A percentile compares a stretch with the other conserved stretches of the same genome.
Conservation (phyloP, 2,329 filamentous ascomycete genomes). For the Fusarium aywerte region DNA sequence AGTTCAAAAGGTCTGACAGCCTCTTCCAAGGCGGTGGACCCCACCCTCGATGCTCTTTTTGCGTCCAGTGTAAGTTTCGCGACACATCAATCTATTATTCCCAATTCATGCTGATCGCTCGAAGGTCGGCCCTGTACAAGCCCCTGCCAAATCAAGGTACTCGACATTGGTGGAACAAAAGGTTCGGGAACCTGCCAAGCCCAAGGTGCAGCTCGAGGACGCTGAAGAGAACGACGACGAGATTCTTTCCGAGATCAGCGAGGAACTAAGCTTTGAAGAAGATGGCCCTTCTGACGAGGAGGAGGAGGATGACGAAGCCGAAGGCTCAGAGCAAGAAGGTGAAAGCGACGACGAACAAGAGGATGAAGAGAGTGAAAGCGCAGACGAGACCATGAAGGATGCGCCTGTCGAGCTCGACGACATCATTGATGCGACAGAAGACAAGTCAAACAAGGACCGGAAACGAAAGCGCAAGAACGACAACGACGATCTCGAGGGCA, state of each 20-base stretch:
- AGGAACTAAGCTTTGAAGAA: conserved; percentile 51
- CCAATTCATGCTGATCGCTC: conserved; percentile 26
- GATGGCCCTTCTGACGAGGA: conserved; percentile 46
- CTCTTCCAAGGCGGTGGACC: conserved; percentile 70
- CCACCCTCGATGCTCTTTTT: conserved; percentile 76
- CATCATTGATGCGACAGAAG: conserved; percentile 50
- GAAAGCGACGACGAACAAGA: conserved; percentile 41
- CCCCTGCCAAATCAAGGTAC: conserved; percentile 59
- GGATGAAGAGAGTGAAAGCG: conserved; percentile 53
- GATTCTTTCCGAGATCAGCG: conserved; percentile 49
- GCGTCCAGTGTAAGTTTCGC: conserved; percentile 72
- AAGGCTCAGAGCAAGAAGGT: conserved; percentile 44
- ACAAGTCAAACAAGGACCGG: conserved; percentile 57
- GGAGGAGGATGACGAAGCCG: conserved; percentile 34
- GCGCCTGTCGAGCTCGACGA: conserved; percentile 52
- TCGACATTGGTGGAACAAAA: conserved; percentile 52
- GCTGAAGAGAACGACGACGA: conserved; percentile 51
- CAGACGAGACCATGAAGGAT: conserved; percentile 52
- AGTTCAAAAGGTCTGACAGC: conserved; percentile 57
- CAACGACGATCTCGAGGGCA: conserved; percentile 75
- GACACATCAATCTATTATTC: conserved; percentile 9
- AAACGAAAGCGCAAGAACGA: conserved; percentile 76
- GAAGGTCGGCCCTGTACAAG: conserved; percentile 64
- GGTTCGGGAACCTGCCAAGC: conserved; percentile 42
- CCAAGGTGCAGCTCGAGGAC: conserved; percentile 45